Evolutionary conservation across 2,329 filamentous ascomycete genomes (phyloP).

Genomic region (Cordyceps tenuipes): DNA sequence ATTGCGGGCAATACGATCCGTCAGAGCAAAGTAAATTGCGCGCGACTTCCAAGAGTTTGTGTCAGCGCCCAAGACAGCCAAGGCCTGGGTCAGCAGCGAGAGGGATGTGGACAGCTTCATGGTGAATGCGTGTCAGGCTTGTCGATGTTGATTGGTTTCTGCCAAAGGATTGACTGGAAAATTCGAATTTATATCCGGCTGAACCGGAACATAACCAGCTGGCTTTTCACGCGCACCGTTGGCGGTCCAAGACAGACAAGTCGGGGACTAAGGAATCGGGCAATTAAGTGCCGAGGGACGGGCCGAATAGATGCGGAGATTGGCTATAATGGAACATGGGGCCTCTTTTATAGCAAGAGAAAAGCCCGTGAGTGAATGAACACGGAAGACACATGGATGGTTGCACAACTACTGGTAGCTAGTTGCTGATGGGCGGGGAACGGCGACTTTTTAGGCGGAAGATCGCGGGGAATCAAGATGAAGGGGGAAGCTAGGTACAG

Average conservation of each 20-base stretch:
- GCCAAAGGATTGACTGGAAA: neutral
- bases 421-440: neutral
- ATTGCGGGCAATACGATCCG: conserved; percentile 45
- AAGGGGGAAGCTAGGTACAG: no score
- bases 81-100: conserved; percentile 9
- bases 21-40: conserved; percentile 51
- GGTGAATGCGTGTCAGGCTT: neutral
- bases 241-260: neutral
- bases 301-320: conserved; percentile 1
- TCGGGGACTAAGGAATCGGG: neutral
- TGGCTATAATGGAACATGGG: neutral
- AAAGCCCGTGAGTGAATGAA: neutral
- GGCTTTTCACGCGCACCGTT: neutral
- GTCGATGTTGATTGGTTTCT: neutral
- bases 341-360: neutral
- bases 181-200: neutral
- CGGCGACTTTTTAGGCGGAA: neutral
- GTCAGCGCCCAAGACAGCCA: conserved; percentile 23
- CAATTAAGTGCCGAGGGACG: neutral
- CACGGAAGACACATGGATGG: no score
- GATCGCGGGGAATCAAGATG: neutral
- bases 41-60: conserved; percentile 41
- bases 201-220: neutral
- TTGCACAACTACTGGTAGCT: no score
- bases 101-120: conserved; percentile 13